These are phyloP conservation scores for Kodamaea kaohsiungensis DNA, from an alignment of 805 yeast species.

Conservation along the genomic window DNA sequence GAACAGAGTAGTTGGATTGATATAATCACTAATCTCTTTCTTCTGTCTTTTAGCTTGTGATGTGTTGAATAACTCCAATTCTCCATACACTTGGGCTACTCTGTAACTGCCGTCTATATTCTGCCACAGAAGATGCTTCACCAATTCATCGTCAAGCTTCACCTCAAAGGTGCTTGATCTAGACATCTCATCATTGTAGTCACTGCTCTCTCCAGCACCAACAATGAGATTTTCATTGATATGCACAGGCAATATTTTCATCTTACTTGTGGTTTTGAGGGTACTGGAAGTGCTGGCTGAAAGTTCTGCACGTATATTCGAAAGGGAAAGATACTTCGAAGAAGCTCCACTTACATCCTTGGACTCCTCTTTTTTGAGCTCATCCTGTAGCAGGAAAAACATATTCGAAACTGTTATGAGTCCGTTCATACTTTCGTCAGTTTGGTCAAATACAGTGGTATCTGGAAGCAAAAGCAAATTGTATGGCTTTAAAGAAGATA, in stretches of 20 bases:
- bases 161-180: constrained; percentile 52
- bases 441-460: constrained; percentile 23
- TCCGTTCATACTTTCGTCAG: constrained; percentile 28
- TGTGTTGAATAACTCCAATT: constrained; percentile 39
- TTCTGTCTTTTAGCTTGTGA: constrained; percentile 18
- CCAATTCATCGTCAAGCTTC: constrained; percentile 64
- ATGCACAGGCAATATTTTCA: constrained; percentile 32
- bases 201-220: constrained; percentile 43
- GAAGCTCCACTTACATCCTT: constrained; percentile 20
- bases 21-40: constrained; percentile 22
- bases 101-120: constrained; percentile 75
- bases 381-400: constrained; percentile 33
- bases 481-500: constrained; percentile 77
- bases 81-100: constrained; percentile 81
- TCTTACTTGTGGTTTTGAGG: constrained; percentile 18
- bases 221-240: constrained; percentile 47
- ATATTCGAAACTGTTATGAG: constrained; percentile 24
- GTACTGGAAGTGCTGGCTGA: constrained; percentile 10
- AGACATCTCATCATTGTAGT: constrained; percentile 22
- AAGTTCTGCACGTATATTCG: constrained; percentile 32
- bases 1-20: constrained; percentile 33
- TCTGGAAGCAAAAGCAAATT: constrained; percentile 62
- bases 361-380: constrained; percentile 22
- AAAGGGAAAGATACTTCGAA: constrained; percentile 31
- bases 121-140: constrained; percentile 76